Evolutionary conservation across 805 yeast species (phyloP).

Genomic region (Lachancea sp.): DNA sequence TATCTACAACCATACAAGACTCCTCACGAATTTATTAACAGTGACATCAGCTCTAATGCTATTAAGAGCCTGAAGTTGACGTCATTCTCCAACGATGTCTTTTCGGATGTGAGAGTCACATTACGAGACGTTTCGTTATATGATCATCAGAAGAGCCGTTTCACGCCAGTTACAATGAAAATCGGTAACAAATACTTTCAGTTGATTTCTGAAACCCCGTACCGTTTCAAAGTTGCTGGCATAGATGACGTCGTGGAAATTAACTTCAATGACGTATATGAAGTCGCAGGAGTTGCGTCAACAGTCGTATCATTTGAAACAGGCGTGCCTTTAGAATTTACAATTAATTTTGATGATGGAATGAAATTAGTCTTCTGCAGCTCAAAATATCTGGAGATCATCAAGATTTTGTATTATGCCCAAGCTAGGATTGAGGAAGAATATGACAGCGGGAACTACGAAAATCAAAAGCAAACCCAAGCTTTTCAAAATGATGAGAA

Average conservation of each 20-base stretch:
- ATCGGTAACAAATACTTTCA: conserved; percentile 68
- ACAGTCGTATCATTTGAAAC: conserved; percentile 39
- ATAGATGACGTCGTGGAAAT: conserved; percentile 32
- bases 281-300: conserved; percentile 36
- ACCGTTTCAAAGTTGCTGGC: conserved; percentile 34
- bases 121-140: conserved; percentile 48
- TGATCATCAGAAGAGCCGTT: conserved; percentile 43
- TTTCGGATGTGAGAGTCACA: conserved; percentile 46
- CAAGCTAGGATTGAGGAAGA: conserved; percentile 46
- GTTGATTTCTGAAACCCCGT: conserved; percentile 41
- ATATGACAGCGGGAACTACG: conserved; percentile 16
- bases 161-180: conserved; percentile 54
- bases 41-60: conserved; percentile 40
- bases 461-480: conserved; percentile 11
- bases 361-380: conserved; percentile 40
- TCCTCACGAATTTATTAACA: conserved; percentile 39
- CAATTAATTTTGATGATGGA: conserved; percentile 37
- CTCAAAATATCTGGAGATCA: conserved; percentile 53
- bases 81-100: conserved; percentile 36
- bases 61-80: conserved; percentile 43
- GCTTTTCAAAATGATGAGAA: conserved; percentile 25
- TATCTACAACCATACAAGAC: conserved; percentile 25
- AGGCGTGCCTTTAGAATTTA: conserved; percentile 46
- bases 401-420: conserved; percentile 62
- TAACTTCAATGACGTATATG: conserved; percentile 39